Evolutionary conservation across 1,284 basidiomycete genomes (phyloP).

Genomic region (Boletellus deceptivus): DNA sequence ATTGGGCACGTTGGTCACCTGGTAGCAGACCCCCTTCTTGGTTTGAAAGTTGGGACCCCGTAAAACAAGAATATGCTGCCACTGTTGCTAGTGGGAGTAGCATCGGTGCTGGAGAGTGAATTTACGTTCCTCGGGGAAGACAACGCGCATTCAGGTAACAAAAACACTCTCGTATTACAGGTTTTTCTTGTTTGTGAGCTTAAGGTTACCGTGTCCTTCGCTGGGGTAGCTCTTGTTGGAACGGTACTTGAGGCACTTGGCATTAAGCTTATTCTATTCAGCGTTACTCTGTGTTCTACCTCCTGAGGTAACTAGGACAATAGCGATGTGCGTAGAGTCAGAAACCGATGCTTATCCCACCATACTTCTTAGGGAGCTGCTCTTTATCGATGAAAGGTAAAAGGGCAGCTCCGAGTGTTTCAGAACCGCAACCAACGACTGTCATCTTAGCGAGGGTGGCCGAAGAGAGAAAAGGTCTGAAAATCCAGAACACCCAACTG

Average conservation of each 20-base stretch:
- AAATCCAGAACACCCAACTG: slow-evolving; percentile 80
- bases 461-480: slow-evolving; percentile 68
- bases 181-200: background rate
- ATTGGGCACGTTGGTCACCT: slow-evolving; percentile 30
- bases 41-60: slow-evolving; percentile 30
- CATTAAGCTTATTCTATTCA: background rate
- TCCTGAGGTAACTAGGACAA: too few species aligned
- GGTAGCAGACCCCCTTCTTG: slow-evolving; percentile 34
- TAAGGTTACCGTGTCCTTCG: background rate
- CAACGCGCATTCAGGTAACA: background rate
- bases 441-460: slow-evolving; percentile 74
- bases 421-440: slow-evolving; percentile 64
- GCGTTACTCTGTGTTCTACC: background rate
- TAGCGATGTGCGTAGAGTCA: background rate
- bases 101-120: slow-evolving; percentile 23
- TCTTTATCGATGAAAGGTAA: slow-evolving; percentile 50
- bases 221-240: background rate
- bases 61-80: slow-evolving; percentile 34
- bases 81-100: slow-evolving; percentile 33
- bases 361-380: slow-evolving; percentile 66
- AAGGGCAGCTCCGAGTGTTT: slow-evolving; percentile 57
- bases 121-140: background rate
- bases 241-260: background rate
- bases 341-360: slow-evolving; percentile 47
- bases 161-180: too few species aligned